Evolutionary conservation across 164 flowering plant genomes (phyloP).

Genomic region (Brasenia schreberi): DNA sequence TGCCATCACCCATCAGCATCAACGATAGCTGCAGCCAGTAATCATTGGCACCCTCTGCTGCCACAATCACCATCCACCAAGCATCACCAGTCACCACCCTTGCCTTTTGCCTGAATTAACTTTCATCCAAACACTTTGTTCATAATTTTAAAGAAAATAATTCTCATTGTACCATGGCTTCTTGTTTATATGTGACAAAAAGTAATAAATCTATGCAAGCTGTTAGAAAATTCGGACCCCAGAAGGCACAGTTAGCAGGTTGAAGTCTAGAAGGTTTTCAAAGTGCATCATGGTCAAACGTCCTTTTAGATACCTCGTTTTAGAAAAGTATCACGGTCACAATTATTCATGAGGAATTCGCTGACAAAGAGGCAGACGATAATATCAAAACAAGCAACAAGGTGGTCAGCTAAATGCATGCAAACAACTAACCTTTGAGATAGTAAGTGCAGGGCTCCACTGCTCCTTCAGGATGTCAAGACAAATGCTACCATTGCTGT

Average conservation of each 20-base stretch:
- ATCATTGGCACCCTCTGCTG: too few species aligned
- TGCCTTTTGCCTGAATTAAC: not conserved
- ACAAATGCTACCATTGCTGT: constrained; percentile 47
- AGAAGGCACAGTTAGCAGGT: too few species aligned
- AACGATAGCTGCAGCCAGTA: too few species aligned
- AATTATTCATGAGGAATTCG: too few species aligned
- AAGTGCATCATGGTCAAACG: too few species aligned
- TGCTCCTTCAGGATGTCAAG: constrained; percentile 41
- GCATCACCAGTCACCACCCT: too few species aligned
- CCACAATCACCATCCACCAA: too few species aligned
- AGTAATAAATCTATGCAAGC: not conserved
- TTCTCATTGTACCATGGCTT: not conserved
- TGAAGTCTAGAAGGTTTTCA: too few species aligned
- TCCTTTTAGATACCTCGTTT: too few species aligned
- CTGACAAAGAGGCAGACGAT: not conserved
- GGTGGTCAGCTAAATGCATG: not conserved
- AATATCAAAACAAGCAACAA: not conserved
- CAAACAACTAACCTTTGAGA: constrained; percentile 27
- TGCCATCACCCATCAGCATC: too few species aligned
- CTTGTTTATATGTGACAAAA: not conserved
- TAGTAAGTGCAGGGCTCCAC: constrained; percentile 45
- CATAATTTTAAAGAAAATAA: not conserved
- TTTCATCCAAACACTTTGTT: not conserved
- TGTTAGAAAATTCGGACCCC: too few species aligned
- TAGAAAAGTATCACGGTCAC: too few species aligned